Evolutionary conservation across 257 asterid genomes (phyloP), one percentile per base, ranked within the genome.

Genomic region (Cinchona pubescens): DNA sequence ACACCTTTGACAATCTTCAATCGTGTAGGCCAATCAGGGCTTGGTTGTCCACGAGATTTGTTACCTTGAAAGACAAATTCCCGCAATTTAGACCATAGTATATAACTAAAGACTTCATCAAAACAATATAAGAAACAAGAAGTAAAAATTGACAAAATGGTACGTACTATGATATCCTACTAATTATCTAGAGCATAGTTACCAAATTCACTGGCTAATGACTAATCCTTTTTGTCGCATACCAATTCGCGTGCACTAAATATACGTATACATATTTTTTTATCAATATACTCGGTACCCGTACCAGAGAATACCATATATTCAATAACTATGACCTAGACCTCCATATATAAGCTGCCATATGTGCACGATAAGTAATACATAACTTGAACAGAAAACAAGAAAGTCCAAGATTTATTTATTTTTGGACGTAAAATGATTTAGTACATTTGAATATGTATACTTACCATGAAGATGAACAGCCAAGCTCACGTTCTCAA

Each of bases 21-120:
- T 8, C 99, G 84, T 3, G 91, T 84, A 19, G 94, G 77, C 99
- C 99, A 95, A 81, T 89, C 91, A 29, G 84, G 96, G 68, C 84
- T 68, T 16, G 78, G 83, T 0, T 58, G 82, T 3, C 83, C 80
- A 11, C 87, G 83, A 2, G 96, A 78, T 62, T 82, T 79, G 53
- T 84, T 92, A 65, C 93, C 97, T 90, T 78, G 19, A 53, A 69
- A 45, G 9, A 76, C 27, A n/a, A 46, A 34, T 13, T 65, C 49
- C 49, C 3, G 27, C 67, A 1, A 3, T 60, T 62, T 30, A 62
- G 40, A 18, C 13, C 42, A 30, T 16, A 23, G 25, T 30, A 61
- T 30, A 61, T 30, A 18, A 29, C 27, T 61, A 61, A 37, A 13
- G 38, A 61, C 67, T 12, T 48, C 18, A 32, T 18, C 32, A 6